Conservation (phyloP, 495 filamentous ascomycete genomes). For the Penicillium silybi region DNA sequence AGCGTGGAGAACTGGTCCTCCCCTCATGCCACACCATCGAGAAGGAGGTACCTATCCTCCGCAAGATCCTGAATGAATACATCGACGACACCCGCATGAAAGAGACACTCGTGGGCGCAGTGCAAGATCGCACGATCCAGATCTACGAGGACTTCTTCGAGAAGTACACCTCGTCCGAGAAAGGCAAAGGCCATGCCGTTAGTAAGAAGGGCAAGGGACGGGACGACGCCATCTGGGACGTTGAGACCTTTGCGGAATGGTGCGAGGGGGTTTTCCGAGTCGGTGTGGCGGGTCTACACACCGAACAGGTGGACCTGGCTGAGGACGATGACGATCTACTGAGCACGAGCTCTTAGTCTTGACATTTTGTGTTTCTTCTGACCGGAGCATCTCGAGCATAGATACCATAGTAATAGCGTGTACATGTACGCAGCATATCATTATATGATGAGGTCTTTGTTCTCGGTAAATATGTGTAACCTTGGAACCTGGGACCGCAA, state of each 20-base stretch:
- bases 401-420: constrained; percentile 23
- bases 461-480: too few species aligned
- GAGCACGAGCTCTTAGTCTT: constrained; percentile 19
- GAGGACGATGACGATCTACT: constrained; percentile 33
- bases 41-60: constrained; percentile 51
- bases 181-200: constrained; percentile 39
- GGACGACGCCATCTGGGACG: constrained; percentile 61
- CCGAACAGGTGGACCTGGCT: constrained; percentile 29
- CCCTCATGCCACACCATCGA: constrained; percentile 45
- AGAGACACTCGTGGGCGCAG: constrained; percentile 58
- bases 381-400: constrained; percentile 16
- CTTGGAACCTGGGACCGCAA: too few species aligned
- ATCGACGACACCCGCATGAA: constrained; percentile 57
- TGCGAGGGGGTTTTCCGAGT: constrained; percentile 54
- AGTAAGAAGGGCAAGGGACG: constrained; percentile 59
- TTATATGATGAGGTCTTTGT: too few species aligned
- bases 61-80: constrained; percentile 52
- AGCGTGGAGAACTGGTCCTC: constrained; percentile 36
- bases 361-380: neutral
- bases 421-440: constrained; percentile 6
- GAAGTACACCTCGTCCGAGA: constrained; percentile 42
- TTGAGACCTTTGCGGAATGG: constrained; percentile 61
- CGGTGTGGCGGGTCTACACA: constrained; percentile 34
- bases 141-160: constrained; percentile 60
- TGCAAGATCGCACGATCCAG: constrained; percentile 56